Conservation (phyloP, 1,284 basidiomycete genomes). For the Ustilago sp. region DNA sequence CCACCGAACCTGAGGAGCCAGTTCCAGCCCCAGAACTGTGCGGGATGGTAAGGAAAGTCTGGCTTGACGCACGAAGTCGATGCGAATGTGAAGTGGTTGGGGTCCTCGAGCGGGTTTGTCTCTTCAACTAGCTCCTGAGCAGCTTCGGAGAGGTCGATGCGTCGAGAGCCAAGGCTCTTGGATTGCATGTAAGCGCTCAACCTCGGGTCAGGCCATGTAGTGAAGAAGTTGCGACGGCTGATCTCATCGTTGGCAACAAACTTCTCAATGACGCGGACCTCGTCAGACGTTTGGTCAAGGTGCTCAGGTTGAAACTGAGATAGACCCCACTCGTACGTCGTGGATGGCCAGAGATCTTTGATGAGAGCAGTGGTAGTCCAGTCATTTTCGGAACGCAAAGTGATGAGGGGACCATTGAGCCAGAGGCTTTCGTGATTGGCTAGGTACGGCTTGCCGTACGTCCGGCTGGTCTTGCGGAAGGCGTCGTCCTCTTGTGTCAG, state of each 20-base stretch:
- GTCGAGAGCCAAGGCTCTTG: conserved; percentile 32
- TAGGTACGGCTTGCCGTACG: conserved; percentile 28
- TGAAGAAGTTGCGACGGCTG: conserved; percentile 71
- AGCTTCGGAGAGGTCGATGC: conserved; percentile 10
- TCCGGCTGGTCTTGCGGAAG: conserved; percentile 22
- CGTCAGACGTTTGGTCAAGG: conserved; percentile 37
- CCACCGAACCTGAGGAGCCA: conserved; percentile 56
- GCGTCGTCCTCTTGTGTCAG: conserved; percentile 23
- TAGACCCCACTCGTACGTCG: conserved; percentile 78
- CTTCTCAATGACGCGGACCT: conserved; percentile 50
- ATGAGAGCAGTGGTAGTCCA: conserved; percentile 77
- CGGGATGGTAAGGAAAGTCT: conserved; percentile 67
- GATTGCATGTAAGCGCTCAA: conserved; percentile 57
- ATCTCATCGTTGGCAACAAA: conserved; percentile 46
- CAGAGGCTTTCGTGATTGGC: conserved; percentile 58
- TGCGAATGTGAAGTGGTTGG: conserved; percentile 67
- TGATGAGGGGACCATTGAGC: conserved; percentile 65
- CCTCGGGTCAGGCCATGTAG: conserved; percentile 72
- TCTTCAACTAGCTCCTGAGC: conserved; percentile 18
- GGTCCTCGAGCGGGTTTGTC: conserved; percentile 62
- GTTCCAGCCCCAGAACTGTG: conserved; percentile 68
- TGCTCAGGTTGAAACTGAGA: conserved; percentile 54
- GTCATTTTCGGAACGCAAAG: conserved; percentile 72
- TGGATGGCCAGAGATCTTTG: conserved; percentile 77
- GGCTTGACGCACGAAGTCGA: conserved; percentile 68